Percentiles rank a stretch among this genome's conserved stretches.
Conservation (phyloP, 2,329 filamentous ascomycete genomes). For the Colletotrichum brevisporum region DNA sequence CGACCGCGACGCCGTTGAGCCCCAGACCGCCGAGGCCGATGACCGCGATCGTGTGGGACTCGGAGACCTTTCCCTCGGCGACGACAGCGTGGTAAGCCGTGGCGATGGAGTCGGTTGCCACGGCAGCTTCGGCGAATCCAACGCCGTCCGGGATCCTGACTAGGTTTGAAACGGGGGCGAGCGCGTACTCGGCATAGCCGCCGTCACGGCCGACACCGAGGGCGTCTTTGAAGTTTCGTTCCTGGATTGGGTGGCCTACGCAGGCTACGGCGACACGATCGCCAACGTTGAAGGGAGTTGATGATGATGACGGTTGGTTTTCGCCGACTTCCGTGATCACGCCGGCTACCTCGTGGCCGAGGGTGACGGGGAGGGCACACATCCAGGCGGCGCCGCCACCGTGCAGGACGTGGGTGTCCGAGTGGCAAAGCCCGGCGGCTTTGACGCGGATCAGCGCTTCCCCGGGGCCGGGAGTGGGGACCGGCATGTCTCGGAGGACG, state of each 20-base stretch:
- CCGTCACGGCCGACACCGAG: slow-evolving; percentile 33
- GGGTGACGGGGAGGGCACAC: slow-evolving; percentile 21
- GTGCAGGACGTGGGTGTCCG: slow-evolving; percentile 35
- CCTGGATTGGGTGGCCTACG: slow-evolving; percentile 31
- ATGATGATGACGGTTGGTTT: not conserved
- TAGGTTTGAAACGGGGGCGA: slow-evolving; percentile 22
- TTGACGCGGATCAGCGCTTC: slow-evolving; percentile 24
- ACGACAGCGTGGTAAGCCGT: slow-evolving; percentile 39
- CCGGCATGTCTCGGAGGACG: slow-evolving; percentile 11
- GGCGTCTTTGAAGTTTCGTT: slow-evolving; percentile 20
- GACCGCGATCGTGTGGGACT: not conserved
- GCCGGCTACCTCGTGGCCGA: slow-evolving; percentile 35
- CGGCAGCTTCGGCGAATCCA: slow-evolving; percentile 16
- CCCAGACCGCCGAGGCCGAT: slow-evolving; percentile 36
- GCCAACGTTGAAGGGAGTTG: not conserved
- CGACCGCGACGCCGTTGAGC: slow-evolving; percentile 29
- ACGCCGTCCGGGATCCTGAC: slow-evolving; percentile 19
- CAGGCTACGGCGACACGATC: slow-evolving; percentile 33
- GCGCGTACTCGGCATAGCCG: slow-evolving; percentile 26
- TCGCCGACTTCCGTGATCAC: slow-evolving; percentile 1
- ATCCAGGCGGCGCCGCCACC: slow-evolving; percentile 38
- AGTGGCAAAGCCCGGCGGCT: slow-evolving; percentile 36
- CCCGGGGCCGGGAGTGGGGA: slow-evolving; percentile 3
- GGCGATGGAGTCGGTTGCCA: slow-evolving; percentile 32
- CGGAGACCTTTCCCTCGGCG: slow-evolving; percentile 15